Percentiles rank a stretch among this genome's conserved stretches.
These are phyloP conservation scores for Helichrysum umbraculigerum DNA, from an alignment of 129 eudicot genomes.

Conservation along the genomic window DNA sequence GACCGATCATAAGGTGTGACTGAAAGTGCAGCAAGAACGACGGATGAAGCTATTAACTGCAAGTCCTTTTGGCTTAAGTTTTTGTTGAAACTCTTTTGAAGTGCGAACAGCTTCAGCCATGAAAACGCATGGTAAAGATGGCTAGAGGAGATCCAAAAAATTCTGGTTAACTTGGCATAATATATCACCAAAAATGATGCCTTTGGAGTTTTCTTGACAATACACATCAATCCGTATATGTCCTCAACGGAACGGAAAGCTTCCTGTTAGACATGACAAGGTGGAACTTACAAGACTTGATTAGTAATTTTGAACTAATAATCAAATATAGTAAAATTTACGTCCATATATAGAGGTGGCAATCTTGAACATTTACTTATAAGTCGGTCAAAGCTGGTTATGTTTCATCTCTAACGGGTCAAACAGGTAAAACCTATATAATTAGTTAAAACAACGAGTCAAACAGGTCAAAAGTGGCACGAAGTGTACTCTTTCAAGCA, in stretches of 20 bases:
- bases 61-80: not conserved
- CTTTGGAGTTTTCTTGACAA: not conserved
- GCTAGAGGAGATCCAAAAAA: not conserved
- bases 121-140: not conserved
- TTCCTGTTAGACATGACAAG: not conserved
- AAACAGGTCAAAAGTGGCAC: too few species aligned
- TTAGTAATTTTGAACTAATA: too few species aligned
- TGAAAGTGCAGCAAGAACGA: not conserved
- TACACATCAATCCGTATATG: not conserved
- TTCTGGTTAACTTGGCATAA: not conserved
- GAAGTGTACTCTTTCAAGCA: too few species aligned
- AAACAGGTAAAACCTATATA: too few species aligned
- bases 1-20: slow-evolving; percentile 52
- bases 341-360: too few species aligned
- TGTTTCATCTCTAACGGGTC: too few species aligned
- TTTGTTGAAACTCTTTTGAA: not conserved
- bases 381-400: too few species aligned
- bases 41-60: not conserved
- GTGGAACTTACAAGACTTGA: too few species aligned
- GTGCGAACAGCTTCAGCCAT: not conserved
- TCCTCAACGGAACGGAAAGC: not conserved
- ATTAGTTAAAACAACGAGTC: too few species aligned
- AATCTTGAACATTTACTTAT: too few species aligned
- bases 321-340: too few species aligned
- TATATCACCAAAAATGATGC: not conserved